Percentiles rank a stretch among this genome's conserved stretches.
Conservation (phyloP, 2,329 filamentous ascomycete genomes). For the Colletotrichum abscissum region DNA sequence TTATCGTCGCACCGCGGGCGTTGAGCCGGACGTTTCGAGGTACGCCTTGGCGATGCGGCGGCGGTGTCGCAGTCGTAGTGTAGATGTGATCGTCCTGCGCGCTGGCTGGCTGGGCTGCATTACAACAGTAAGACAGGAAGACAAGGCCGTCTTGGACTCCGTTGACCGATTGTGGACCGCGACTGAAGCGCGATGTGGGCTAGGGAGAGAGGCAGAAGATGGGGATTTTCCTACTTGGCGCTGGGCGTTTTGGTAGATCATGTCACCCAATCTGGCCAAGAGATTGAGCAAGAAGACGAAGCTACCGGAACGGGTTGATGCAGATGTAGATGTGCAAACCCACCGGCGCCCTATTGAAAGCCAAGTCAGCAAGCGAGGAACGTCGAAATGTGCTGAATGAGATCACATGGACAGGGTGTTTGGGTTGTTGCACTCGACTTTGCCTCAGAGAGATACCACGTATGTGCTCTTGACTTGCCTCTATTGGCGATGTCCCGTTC, state of each 20-base stretch:
- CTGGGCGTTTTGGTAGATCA: constrained; percentile 26
- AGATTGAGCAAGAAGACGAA: not conserved
- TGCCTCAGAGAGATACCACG: not conserved
- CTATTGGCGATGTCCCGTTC: not conserved
- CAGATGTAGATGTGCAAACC: not conserved
- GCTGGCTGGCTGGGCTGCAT: not conserved
- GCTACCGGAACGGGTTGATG: not conserved
- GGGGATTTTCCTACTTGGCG: constrained; percentile 3
- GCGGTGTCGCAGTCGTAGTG: not conserved
- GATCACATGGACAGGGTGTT: not conserved
- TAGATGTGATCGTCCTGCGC: constrained; percentile 2
- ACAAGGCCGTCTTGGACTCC: not conserved
- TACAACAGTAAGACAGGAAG: not conserved
- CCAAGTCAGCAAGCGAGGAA: constrained; percentile 23
- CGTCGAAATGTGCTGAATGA: not conserved
- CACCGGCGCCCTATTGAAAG: constrained; percentile 15
- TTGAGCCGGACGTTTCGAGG: constrained; percentile 19
- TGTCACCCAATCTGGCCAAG: constrained; percentile 33
- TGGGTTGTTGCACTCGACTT: not conserved
- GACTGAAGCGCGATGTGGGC: not conserved
- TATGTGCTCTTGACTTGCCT: not conserved
- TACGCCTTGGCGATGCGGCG: constrained; percentile 29
- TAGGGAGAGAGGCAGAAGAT: not conserved
- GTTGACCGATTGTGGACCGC: not conserved
- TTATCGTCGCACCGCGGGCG: constrained; percentile 21